Percentiles rank a stretch among this genome's conserved stretches.
These are phyloP conservation scores for Trichomonascus vanleenenianus DNA, from an alignment of 805 yeast species.

Conservation along the genomic window DNA sequence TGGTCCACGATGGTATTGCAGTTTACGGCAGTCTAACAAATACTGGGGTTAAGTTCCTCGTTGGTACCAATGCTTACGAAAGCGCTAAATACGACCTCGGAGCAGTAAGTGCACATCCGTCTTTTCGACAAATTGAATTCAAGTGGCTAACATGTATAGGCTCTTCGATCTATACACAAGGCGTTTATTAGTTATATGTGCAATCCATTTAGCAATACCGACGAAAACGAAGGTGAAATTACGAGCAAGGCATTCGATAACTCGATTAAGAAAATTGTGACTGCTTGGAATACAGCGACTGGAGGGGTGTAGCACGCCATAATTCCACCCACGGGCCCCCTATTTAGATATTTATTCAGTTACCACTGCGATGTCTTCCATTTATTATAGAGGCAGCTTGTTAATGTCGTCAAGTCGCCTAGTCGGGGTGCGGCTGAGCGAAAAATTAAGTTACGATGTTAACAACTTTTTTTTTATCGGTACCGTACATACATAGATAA, in stretches of 20 bases:
- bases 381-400: no score
- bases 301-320: neutral
- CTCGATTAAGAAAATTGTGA: slow-evolving; percentile 17
- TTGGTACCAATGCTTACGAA: slow-evolving; percentile 26
- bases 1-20: slow-evolving; percentile 31
- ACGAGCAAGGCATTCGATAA: slow-evolving; percentile 23
- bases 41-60: slow-evolving; percentile 25
- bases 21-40: slow-evolving; percentile 30
- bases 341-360: no score
- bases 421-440: no score
- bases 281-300: slow-evolving; percentile 15
- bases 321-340: no score
- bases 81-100: slow-evolving; percentile 14
- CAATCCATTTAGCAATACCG: slow-evolving; percentile 26
- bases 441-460: no score
- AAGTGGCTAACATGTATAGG: slow-evolving; percentile 4
- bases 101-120: slow-evolving; percentile 11
- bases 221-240: slow-evolving; percentile 13
- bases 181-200: slow-evolving; percentile 26
- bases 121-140: neutral
- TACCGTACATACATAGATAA: no score
- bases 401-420: no score
- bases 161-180: slow-evolving; percentile 21
- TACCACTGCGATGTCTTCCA: no score
- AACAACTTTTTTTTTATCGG: no score